Evolutionary conservation across 352 stramenopile species (phyloP), one percentile per base, ranked within the genome.

Genomic region (Phytophthora brassicae): DNA sequence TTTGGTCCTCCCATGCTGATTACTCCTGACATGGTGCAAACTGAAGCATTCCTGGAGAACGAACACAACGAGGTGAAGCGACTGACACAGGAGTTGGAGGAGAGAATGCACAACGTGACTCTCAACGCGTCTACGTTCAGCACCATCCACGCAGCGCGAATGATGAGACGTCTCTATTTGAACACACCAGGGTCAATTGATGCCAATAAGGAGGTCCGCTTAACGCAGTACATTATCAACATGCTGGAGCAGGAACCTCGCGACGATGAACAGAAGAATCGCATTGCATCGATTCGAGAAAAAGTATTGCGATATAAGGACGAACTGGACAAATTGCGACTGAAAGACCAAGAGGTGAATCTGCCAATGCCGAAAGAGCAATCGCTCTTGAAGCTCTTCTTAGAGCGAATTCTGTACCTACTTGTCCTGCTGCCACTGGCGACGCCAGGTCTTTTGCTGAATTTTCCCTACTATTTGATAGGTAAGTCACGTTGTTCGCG

Each of bases 381-480:
- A 22, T 88, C 84, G 43, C 68, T 88, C 6, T 28, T 88, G 35
- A 54, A 87, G 42, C 45, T 90, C 23, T 90, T 90, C 41, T 56
- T 90, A 14, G 84, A 88, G 55, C 77, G 84, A 38, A 72, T 83
- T 7, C 2, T 89, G 51, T 92, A 86, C 47, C 48, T 92, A 42
- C 39, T 90, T 6, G 79, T 92, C 53, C 60, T 92, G 26, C 45
- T 92, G 16, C 81, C 84, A 19, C 56, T 92, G n/a, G 83, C 76
- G 1, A 88, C 74, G 17, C 81, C 84, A 0, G 81, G 79, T 1
- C 54, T 92, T 51, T 68, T 90, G 56, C 71, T 92, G 17, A 86
- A 90, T 69, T 76, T 88, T 6, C 84, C 84, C 0, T 90, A 90
- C 56, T 92, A 90, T 54, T 88, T 92, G 63, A 75, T 92, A 38